Conservation (phyloP, 116 monocot genomes). For the Papilionanthe hybrid region DNA sequence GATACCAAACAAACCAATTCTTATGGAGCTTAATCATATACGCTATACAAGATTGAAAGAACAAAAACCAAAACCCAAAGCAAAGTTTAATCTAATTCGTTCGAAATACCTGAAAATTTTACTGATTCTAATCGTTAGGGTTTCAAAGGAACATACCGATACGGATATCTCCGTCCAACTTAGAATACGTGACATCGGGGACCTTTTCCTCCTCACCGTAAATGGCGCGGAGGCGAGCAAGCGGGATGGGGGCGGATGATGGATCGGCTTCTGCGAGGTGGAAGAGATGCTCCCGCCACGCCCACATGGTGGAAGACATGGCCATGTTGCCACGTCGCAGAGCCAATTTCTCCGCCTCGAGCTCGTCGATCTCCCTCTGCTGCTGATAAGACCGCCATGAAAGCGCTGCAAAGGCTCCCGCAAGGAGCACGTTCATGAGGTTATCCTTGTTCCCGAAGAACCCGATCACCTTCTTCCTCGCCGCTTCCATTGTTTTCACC, state of each 20-base stretch:
- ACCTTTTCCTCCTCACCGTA: constrained; percentile 34
- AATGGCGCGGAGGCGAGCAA: constrained; percentile 30
- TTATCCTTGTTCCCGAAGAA: background rate
- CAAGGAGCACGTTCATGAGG: constrained; percentile 21
- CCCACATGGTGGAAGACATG: constrained; percentile 46
- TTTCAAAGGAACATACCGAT: background rate
- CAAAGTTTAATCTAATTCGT: background rate
- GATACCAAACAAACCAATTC: too few relatives aligned
- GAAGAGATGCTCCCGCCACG: constrained; percentile 38
- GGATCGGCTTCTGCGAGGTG: constrained; percentile 26
- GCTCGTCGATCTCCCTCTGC: constrained; percentile 39
- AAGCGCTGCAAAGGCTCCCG: constrained; percentile 27
- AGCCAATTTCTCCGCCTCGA: constrained; percentile 33
- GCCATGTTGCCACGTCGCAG: constrained; percentile 30
- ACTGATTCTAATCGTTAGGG: background rate
- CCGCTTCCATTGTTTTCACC: too few relatives aligned
- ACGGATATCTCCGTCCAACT: background rate
- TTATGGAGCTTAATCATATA: too few relatives aligned
- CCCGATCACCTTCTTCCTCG: background rate
- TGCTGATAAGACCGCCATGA: constrained; percentile 32
- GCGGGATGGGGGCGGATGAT: constrained; percentile 17
- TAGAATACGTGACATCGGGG: background rate
- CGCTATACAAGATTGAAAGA: too few relatives aligned
- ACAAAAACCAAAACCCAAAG: background rate
- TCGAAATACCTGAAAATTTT: background rate